Evolutionary conservation across 352 stramenopile species (phyloP), one percentile per base, ranked within the genome.

Genomic region (Pythium scleroteichum): DNA sequence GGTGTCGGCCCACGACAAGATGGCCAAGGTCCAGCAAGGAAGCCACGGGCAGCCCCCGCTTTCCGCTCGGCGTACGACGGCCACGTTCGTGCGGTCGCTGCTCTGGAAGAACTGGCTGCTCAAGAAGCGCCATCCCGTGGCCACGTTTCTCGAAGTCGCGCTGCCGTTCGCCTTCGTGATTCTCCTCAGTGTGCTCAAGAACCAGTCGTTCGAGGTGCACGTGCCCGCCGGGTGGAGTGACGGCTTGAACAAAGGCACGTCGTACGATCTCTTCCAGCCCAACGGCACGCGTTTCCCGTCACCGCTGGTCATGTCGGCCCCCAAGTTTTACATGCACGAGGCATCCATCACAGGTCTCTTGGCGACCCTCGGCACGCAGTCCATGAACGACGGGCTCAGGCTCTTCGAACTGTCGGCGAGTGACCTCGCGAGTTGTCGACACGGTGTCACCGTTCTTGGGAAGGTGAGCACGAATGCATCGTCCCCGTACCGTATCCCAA

Each of bases 101-200:
- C 55, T 92, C 14, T 85, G 75, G 66, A 92, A 92, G 65, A 92
- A 87, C 62, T 84, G 69, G 69, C 59, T 88, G 62, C 67, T 92
- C 47, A 92, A 92, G 62, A 82, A 78, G 58, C 80, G 82, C 9
- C 78, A 90, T 41, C 68, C 66, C 41, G 22, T 82, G 7, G 78
- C 76, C 13, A 88, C 78, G 23, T 24, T 72, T 27, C 32, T 83
- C 12, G 80, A 92, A 53, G 72, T 91, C 38, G 52, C 83, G 9
- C 53, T 93, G 10, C 83, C 83, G 0, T 68, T 90, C 47, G 32
- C 87, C 19, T 91, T 91, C 60, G 84, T 93, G 59, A 58, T 90
- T 4, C 54, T 91, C 2, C 72, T 90, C 53, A 79, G 62, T 1
- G 40, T 32, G 7, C 68, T 91, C 54, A 88, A 90, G 60, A 29